Evolutionary conservation across 192 early-diverging fungal genomes (phyloP).

Genomic region (Diversispora eburnea): DNA sequence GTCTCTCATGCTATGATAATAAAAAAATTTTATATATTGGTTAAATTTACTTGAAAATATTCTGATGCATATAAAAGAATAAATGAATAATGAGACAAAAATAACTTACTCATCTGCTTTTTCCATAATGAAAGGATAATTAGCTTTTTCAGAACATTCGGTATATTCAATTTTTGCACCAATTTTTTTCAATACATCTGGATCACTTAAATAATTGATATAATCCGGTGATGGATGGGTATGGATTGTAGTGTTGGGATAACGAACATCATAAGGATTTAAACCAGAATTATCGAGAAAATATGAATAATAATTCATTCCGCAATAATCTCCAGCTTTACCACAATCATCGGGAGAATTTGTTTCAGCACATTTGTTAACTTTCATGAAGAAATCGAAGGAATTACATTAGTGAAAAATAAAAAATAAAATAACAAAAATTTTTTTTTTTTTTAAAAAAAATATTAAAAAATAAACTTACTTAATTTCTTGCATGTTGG

Average conservation of each 20-base stretch:
- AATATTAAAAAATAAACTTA: neutral
- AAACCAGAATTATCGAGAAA: slow-evolving; percentile 33
- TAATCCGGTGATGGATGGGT: slow-evolving; percentile 59
- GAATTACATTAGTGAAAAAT: neutral
- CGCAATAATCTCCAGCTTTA: slow-evolving; percentile 38
- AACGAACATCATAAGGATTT: slow-evolving; percentile 68
- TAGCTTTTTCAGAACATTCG: slow-evolving; percentile 52
- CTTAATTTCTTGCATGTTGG: slow-evolving; percentile 5
- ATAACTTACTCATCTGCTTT: slow-evolving; percentile 47
- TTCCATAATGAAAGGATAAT: slow-evolving; percentile 33
- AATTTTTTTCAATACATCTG: slow-evolving; percentile 46
- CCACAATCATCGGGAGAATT: slow-evolving; percentile 22
- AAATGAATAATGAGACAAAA: neutral
- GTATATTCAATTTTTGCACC: slow-evolving; percentile 48
- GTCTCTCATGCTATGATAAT: slow-evolving; percentile 13
- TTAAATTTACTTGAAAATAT: neutral
- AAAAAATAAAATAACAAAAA: neutral
- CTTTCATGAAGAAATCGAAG: too few relatives aligned
- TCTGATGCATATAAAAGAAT: neutral
- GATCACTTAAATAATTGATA: slow-evolving; percentile 50
- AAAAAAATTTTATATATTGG: neutral
- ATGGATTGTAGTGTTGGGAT: slow-evolving; percentile 50
- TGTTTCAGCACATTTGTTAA: neutral
- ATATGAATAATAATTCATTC: slow-evolving; percentile 15
- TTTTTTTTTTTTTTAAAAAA: slow-evolving; percentile 1